These are phyloP conservation scores for Colletotrichum trifolii DNA, from an alignment of 2,329 filamentous ascomycete genomes.

Conservation along the genomic window DNA sequence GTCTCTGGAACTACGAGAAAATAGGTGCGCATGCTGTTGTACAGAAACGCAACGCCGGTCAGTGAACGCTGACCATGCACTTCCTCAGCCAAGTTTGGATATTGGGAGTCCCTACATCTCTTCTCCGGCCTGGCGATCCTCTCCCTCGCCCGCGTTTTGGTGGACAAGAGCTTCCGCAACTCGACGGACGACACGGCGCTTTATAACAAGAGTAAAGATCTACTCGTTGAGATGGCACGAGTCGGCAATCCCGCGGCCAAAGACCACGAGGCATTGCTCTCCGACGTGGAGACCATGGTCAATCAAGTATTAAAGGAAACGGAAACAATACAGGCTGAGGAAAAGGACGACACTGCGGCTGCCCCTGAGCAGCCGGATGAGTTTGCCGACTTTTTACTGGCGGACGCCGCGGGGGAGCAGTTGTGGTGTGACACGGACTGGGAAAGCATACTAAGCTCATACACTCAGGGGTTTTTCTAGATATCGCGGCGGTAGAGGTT, in stretches of 20 bases:
- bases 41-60: not conserved
- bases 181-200: slow-evolving; percentile 14
- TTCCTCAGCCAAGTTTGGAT: slow-evolving; percentile 39
- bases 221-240: slow-evolving; percentile 34
- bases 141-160: slow-evolving; percentile 26
- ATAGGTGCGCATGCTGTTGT: slow-evolving; percentile 23
- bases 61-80: no score
- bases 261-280: slow-evolving; percentile 34
- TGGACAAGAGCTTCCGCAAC: not conserved
- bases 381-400: no score
- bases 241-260: slow-evolving; percentile 34
- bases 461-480: slow-evolving; percentile 5
- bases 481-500: no score
- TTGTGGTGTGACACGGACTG: slow-evolving; percentile 24
- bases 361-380: no score
- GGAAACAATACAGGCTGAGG: no score
- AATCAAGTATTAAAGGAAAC: slow-evolving; percentile 1
- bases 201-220: slow-evolving; percentile 18
- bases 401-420: not conserved
- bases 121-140: slow-evolving; percentile 41
- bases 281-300: slow-evolving; percentile 36
- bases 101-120: slow-evolving; percentile 42
- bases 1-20: slow-evolving; percentile 27
- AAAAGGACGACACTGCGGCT: no score
- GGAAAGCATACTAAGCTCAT: slow-evolving; percentile 26